phyloP scores from a whole-genome alignment of 768 basidiomycete species.

The Paxillus ammoniavirescens region DNA sequence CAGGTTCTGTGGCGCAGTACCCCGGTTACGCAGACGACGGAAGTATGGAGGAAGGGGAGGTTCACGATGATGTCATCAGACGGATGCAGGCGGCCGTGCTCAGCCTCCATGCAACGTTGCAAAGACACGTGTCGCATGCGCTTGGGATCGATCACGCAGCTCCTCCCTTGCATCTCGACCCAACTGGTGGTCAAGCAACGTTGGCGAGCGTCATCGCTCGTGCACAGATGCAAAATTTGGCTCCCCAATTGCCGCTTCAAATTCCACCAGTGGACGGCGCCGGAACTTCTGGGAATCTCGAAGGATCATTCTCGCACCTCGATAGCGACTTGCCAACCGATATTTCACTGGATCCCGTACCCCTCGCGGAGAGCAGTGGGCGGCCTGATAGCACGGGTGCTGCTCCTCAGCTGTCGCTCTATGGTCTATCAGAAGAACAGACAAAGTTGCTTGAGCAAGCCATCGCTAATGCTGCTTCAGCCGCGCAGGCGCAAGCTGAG shows the following conservation, averaged over 20 bases:
- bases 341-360: slow-evolving; percentile 5
- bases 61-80: slow-evolving; percentile 46
- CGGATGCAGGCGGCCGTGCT: slow-evolving; percentile 53
- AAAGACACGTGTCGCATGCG: slow-evolving; percentile 54
- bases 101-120: slow-evolving; percentile 53
- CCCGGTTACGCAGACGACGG: slow-evolving; percentile 20
- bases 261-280: slow-evolving; percentile 1
- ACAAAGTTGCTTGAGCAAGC: slow-evolving; percentile 67
- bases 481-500: slow-evolving; percentile 76
- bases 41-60: slow-evolving; percentile 60
- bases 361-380: slow-evolving; percentile 6
- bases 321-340: slow-evolving; percentile 3
- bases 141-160: slow-evolving; percentile 41
- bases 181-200: slow-evolving; percentile 60
- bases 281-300: slow-evolving; percentile 7
- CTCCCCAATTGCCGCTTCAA: slow-evolving; percentile 18
- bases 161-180: slow-evolving; percentile 37
- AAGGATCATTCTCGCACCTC: slow-evolving; percentile 7
- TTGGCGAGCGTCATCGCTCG: slow-evolving; percentile 71
- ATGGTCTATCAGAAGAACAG: slow-evolving; percentile 74
- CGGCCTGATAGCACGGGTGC: slow-evolving; percentile 7
- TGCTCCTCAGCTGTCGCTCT: slow-evolving; percentile 54
- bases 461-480: slow-evolving; percentile 70
- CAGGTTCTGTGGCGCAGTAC: slow-evolving; percentile 4
- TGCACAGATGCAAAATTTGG: slow-evolving; percentile 54